These are phyloP conservation scores for Phytophthora cryptogea DNA, from an alignment of 352 stramenopile species.

Conservation along the genomic window DNA sequence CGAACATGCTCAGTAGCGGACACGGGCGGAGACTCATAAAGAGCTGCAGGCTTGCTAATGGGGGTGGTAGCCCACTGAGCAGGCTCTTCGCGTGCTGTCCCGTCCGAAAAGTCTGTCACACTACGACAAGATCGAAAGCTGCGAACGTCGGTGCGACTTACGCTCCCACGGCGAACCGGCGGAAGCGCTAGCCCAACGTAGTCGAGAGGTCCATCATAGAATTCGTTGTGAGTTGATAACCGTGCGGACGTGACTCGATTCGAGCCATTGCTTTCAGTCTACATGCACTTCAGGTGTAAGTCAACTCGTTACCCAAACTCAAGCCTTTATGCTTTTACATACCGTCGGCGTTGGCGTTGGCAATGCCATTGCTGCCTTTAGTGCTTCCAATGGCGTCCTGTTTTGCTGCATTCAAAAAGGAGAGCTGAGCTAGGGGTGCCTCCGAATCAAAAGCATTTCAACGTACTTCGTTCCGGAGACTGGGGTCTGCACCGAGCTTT, in stretches of 20 bases:
- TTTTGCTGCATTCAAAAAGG: conserved; percentile 47
- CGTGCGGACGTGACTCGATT: conserved; percentile 19
- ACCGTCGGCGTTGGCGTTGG: conserved; percentile 43
- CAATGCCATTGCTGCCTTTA: conserved; percentile 38
- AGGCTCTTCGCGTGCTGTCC: conserved; percentile 14
- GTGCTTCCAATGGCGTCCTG: conserved; percentile 64
- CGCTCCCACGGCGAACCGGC: conserved; percentile 6
- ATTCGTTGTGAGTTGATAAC: not conserved
- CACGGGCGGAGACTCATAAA: conserved; percentile 1
- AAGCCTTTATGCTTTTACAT: not conserved
- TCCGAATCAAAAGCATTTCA: not conserved
- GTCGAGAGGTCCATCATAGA: conserved; percentile 11
- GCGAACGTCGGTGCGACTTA: conserved; percentile 19
- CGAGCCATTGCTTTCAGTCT: conserved; percentile 19
- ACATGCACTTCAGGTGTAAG: not conserved
- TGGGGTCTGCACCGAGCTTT: conserved; percentile 60
- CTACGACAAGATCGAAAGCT: conserved; percentile 30
- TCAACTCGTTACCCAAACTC: not conserved
- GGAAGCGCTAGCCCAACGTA: conserved; percentile 18
- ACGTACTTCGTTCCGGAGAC: conserved; percentile 63
- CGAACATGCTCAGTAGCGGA: not conserved
- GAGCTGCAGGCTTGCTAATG: not conserved
- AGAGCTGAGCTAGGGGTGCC: too few relatives aligned
- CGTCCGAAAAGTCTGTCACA: conserved; percentile 15
- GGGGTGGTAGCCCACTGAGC: conserved; percentile 18